A percentile compares a stretch with the other conserved stretches of the same genome.
Evolutionary conservation across 2,329 filamentous ascomycete species (phyloP).

Genomic region (Exophiala viscosa): DNA sequence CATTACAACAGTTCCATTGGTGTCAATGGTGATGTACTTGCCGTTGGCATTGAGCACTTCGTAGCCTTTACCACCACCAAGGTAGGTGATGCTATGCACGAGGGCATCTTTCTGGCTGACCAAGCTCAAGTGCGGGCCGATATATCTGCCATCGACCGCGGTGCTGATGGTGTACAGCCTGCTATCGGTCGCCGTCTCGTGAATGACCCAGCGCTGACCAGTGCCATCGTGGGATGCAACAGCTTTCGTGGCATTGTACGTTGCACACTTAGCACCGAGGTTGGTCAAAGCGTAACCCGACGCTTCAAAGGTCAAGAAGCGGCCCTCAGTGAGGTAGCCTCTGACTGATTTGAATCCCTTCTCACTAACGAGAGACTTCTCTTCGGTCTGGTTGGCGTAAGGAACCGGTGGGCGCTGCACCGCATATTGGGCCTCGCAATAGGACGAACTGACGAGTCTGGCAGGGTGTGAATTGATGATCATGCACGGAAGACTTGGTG

Average conservation of each 20-base stretch:
- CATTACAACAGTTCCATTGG: constrained; percentile 11
- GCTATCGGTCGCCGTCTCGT: constrained; percentile 38
- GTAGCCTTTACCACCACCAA: constrained; percentile 37
- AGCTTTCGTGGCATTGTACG: constrained; percentile 28
- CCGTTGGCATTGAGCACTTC: constrained; percentile 31
- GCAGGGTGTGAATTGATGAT: not conserved
- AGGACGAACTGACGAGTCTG: constrained; percentile 42
- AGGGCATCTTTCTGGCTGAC: constrained; percentile 29
- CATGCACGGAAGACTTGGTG: not conserved
- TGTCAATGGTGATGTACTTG: constrained; percentile 27
- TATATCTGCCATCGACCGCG: constrained; percentile 40
- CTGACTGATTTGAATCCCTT: constrained; percentile 53
- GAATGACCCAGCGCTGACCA: constrained; percentile 50
- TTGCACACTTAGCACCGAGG: constrained; percentile 24
- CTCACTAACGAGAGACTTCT: constrained; percentile 45
- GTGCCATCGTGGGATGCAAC: constrained; percentile 38
- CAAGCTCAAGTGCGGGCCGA: constrained; percentile 30
- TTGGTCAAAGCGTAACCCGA: constrained; percentile 44
- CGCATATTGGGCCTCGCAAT: constrained; percentile 42
- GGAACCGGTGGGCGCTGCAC: constrained; percentile 45
- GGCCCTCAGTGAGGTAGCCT: constrained; percentile 53
- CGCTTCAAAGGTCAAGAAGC: constrained; percentile 51
- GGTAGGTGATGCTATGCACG: constrained; percentile 34
- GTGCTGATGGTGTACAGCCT: constrained; percentile 41
- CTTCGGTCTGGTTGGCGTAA: constrained; percentile 41